Conservation (phyloP, 75 land plant genomes). For the Gnetum montanum region DNA sequence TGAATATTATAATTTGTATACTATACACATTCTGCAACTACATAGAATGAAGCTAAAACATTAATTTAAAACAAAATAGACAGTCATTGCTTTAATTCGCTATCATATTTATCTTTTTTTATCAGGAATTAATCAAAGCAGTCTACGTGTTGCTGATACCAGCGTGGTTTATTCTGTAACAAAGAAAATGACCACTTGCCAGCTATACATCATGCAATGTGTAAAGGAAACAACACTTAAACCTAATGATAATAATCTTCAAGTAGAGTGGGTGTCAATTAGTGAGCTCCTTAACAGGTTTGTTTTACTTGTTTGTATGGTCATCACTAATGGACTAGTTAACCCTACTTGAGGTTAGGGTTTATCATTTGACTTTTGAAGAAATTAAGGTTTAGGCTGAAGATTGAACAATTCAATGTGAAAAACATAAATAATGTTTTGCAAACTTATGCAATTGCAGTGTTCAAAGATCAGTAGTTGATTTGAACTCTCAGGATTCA, state of each 20-base stretch:
- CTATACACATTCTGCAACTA: no score
- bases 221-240: neutral
- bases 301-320: neutral
- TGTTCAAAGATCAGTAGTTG: constrained; percentile 37
- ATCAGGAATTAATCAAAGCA: constrained; percentile 23
- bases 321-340: neutral
- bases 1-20: neutral
- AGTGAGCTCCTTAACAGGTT: constrained; percentile 29
- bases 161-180: constrained; percentile 32
- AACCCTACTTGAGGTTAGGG: neutral
- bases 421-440: neutral
- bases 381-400: neutral
- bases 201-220: constrained; percentile 33
- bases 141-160: constrained; percentile 15
- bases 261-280: constrained; percentile 19
- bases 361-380: neutral
- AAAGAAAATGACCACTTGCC: constrained; percentile 24
- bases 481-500: constrained; percentile 2
- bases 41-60: no score
- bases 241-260: neutral
- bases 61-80: no score
- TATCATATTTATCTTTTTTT: neutral
- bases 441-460: constrained; percentile 12
- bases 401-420: neutral
- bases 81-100: no score